Base-by-base conservation (phyloP, 768 basidiomycete genomes). In the Tephrocybe sp. region DNA sequence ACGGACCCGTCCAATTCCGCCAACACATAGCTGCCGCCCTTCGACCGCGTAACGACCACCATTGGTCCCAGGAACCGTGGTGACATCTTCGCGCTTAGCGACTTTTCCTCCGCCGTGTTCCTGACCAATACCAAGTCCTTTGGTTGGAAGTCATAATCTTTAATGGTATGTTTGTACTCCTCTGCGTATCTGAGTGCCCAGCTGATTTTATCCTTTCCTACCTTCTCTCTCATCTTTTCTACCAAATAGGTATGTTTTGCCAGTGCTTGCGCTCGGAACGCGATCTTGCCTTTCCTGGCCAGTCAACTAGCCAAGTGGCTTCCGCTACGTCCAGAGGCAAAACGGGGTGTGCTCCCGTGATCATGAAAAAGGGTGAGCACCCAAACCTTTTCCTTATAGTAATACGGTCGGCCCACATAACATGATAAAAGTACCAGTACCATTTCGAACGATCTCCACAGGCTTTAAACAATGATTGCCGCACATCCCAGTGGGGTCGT, bases 401-500 rank as follows among this genome's bases (percentile, higher is more conserved):
- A n/a, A n/a, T n/a, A n/a, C n/a, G n/a, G n/a, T n/a, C n/a, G n/a
- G n/a, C n/a, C n/a, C n/a, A n/a, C n/a, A n/a, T n/a, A n/a, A n/a
- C n/a, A n/a, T n/a, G n/a, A n/a, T n/a, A n/a, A n/a, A n/a, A n/a
- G n/a, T n/a, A n/a, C n/a, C n/a, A n/a, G n/a, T n/a, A n/a, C n/a
- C n/a, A n/a, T n/a, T n/a, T n/a, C 29, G 7, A 30, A 30, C 29
- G 7, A 7, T 30, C 12, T 12, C 12, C 12, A 30, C 29, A 30
- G 29, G 21, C 31, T 22, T 50, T n/a, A 22, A 5, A 19, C 21
- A 42, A 8, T 0, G 61, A 42, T 47, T 69, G 61, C 0, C 65
- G 52, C 0, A 72, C 57, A 42, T 59, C 55, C 13, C 36, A 61
- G 46, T 70, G 69, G 23, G 40, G 7, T 18, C 55, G 41, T 37